A percentile compares a stretch with the other conserved stretches of the same genome.
Evolutionary conservation across 108 stramenopile genomes (phyloP).

Genomic region (Chaetoceros tenuissimus): DNA sequence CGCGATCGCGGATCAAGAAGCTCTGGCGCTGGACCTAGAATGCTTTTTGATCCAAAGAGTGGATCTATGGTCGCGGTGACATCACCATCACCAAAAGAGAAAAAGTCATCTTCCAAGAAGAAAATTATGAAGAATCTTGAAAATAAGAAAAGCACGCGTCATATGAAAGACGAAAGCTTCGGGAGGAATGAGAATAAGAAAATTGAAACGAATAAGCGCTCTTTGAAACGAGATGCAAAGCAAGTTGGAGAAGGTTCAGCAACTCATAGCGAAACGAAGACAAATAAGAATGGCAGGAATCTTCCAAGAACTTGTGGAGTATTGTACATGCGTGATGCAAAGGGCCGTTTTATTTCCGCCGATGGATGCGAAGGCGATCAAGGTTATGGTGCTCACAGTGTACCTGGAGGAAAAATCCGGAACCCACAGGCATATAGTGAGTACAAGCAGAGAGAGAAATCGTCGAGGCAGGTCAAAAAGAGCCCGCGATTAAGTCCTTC

Average conservation of each 20-base stretch:
- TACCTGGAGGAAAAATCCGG: constrained; percentile 66
- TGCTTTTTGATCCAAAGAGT: constrained; percentile 84
- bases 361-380: constrained; percentile 78
- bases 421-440: constrained; percentile 54
- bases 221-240: constrained; percentile 3
- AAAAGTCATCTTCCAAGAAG: constrained; percentile 7
- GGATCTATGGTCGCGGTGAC: constrained; percentile 75
- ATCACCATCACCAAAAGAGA: constrained; percentile 19
- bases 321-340: constrained; percentile 54
- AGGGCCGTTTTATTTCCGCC: constrained; percentile 49
- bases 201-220: constrained; percentile 1
- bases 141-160: constrained; percentile 14
- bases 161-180: constrained; percentile 13
- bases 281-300: constrained; percentile 16
- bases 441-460: constrained; percentile 28
- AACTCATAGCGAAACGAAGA: constrained; percentile 10
- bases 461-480: not conserved
- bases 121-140: constrained; percentile 1
- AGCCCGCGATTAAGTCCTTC: not conserved
- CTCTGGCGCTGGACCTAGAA: constrained; percentile 43
- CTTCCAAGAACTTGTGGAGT: constrained; percentile 77
- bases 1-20: constrained; percentile 51
- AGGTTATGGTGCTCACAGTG: constrained; percentile 75
- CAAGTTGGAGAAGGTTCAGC: constrained; percentile 7
- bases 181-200: constrained; percentile 5